These are phyloP conservation scores for Pythium dissotocum DNA, from an alignment of 352 stramenopile genomes.

Conservation along the genomic window DNA sequence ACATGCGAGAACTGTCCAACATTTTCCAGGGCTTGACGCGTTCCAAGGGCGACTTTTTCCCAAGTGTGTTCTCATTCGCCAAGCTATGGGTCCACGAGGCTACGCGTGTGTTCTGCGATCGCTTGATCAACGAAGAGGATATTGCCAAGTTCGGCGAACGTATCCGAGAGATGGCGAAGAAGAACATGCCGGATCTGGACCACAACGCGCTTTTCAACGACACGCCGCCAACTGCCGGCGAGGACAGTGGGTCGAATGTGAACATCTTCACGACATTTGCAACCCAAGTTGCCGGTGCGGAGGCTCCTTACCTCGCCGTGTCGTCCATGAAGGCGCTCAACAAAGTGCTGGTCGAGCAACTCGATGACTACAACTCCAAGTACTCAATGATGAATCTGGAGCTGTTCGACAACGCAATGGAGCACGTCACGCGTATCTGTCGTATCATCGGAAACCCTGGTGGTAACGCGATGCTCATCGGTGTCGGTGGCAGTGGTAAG, in stretches of 20 bases:
- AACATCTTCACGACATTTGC: constrained; percentile 97
- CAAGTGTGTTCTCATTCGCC: constrained; percentile 78
- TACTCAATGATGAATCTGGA: constrained; percentile 99
- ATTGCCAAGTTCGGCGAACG: constrained; percentile 92
- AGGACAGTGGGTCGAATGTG: constrained; percentile 44
- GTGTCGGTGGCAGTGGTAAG: constrained; percentile 96
- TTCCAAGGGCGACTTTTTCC: constrained; percentile 93
- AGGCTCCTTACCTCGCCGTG: constrained; percentile 77
- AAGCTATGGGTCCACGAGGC: constrained; percentile 96
- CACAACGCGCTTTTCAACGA: constrained; percentile 85
- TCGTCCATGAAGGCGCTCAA: constrained; percentile 84
- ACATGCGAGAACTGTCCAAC: constrained; percentile 96
- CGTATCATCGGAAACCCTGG: constrained; percentile 96
- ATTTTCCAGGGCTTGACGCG: constrained; percentile 95
- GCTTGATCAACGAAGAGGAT: constrained; percentile 95
- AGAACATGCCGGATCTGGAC: constrained; percentile 88
- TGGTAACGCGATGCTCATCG: constrained; percentile 97
- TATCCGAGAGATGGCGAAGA: constrained; percentile 93
- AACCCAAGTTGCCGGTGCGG: constrained; percentile 56
- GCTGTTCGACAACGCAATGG: constrained; percentile 97
- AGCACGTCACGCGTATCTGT: constrained; percentile 96
- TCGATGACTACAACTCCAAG: constrained; percentile 97
- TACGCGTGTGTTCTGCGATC: constrained; percentile 97
- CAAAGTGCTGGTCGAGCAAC: constrained; percentile 91
- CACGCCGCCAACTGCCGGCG: constrained; percentile 27